Percentiles rank a stretch among this genome's conserved stretches.
phyloP scores from a whole-genome alignment of 1,139 yeast species.

The Sporopachydermia cereana region DNA sequence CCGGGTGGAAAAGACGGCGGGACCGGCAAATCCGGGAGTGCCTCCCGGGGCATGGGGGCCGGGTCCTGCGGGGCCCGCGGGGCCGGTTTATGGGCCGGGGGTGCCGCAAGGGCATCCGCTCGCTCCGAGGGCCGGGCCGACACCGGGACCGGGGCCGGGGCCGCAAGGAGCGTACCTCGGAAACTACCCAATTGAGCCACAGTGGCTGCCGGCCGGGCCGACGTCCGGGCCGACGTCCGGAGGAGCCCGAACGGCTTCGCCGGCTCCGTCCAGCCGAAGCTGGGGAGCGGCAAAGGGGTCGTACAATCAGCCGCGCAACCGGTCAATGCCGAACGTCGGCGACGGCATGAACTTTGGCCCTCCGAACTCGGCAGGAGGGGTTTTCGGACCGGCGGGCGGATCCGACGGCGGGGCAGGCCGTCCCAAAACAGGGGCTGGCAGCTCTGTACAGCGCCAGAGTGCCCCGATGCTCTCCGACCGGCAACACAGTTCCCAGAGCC shows the following conservation, averaged over 20 bases:
- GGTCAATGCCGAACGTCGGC: background rate
- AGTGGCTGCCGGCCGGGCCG: background rate
- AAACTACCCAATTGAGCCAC: too few species aligned
- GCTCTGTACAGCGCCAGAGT: background rate
- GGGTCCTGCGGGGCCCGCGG: background rate
- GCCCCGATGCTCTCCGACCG: background rate
- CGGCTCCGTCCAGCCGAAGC: constrained; percentile 1
- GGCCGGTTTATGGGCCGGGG: background rate
- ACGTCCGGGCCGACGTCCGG: background rate
- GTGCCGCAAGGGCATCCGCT: background rate
- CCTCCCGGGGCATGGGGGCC: background rate
- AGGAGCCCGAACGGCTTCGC: background rate
- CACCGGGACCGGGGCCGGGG: background rate
- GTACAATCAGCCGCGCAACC: background rate
- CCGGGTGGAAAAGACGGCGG: background rate
- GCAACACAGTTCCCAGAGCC: background rate
- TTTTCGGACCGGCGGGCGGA: background rate
- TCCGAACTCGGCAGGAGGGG: background rate
- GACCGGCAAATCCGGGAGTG: background rate
- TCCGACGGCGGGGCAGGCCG: background rate
- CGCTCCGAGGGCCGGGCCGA: constrained; percentile 1
- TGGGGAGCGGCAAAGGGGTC: background rate
- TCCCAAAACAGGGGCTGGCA: background rate
- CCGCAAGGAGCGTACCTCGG: background rate
- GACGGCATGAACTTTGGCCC: background rate